phyloP scores from a whole-genome alignment of 441 rosid genomes.

The Codiaeum variegatum region DNA sequence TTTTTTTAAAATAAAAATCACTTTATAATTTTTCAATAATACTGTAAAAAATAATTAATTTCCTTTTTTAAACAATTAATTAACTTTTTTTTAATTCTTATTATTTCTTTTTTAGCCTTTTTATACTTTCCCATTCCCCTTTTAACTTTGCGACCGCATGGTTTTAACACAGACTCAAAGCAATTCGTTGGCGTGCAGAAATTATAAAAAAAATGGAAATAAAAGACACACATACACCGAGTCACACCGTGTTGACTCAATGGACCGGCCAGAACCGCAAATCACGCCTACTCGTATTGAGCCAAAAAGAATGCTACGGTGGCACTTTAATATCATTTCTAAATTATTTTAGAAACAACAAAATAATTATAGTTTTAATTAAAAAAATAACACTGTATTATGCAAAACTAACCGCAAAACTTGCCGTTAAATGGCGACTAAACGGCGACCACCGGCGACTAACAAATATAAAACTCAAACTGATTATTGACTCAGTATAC shows the following conservation, averaged over 20 bases:
- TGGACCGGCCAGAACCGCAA: slow-evolving; percentile 44
- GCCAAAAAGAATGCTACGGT: slow-evolving; percentile 53
- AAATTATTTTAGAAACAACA: neutral
- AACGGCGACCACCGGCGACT: no score
- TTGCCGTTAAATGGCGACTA: slow-evolving; percentile 39
- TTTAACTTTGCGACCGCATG: slow-evolving; percentile 8
- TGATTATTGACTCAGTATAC: neutral
- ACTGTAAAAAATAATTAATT: no score
- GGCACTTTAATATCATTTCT: slow-evolving; percentile 19
- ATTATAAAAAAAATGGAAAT: no score
- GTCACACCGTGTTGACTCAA: slow-evolving; percentile 38
- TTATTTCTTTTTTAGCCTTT: neutral
- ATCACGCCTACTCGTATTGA: slow-evolving; percentile 39
- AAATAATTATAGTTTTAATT: no score
- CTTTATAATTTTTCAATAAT: no score
- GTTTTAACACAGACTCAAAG: neutral
- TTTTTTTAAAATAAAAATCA: no score
- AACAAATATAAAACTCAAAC: neutral
- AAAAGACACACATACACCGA: slow-evolving; percentile 24
- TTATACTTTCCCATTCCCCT: neutral
- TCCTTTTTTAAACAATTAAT: no score
- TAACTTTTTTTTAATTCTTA: no score
- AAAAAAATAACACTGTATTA: no score
- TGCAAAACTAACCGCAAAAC: slow-evolving; percentile 31
- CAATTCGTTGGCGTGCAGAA: neutral